Evolutionary conservation across 2,329 filamentous ascomycete species (phyloP).

Genomic region (Ascochyta viciae-villosae): DNA sequence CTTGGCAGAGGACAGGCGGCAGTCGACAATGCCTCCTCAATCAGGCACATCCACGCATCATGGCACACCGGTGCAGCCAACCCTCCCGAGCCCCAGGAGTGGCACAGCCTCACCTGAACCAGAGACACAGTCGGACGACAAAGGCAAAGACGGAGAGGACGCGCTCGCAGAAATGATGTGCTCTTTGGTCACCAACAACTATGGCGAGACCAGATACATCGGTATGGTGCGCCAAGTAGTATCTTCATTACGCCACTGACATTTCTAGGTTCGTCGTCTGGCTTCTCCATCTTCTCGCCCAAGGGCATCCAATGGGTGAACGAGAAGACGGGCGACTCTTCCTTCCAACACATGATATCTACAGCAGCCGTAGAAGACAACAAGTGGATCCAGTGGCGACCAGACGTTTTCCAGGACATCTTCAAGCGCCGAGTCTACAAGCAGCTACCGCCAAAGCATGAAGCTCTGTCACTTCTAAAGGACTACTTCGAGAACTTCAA

Average conservation of each 20-base stretch:
- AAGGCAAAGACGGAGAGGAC: constrained; percentile 80
- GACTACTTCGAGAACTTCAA: constrained; percentile 99
- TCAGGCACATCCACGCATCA: constrained; percentile 32
- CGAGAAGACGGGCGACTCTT: constrained; percentile 92
- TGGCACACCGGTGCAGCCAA: constrained; percentile 55
- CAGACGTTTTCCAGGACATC: constrained; percentile 93
- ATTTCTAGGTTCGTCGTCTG: constrained; percentile 82
- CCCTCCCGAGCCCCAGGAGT: constrained; percentile 59
- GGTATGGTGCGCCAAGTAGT: constrained; percentile 61
- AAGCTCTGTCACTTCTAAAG: constrained; percentile 84
- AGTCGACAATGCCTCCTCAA: constrained; percentile 49
- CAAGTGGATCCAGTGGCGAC: constrained; percentile 97
- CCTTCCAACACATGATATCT: constrained; percentile 94
- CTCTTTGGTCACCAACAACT: constrained; percentile 92
- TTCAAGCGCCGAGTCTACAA: constrained; percentile 87
- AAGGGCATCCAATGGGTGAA: constrained; percentile 99
- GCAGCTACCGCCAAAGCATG: constrained; percentile 81
- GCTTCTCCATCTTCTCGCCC: constrained; percentile 98
- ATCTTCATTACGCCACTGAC: constrained; percentile 22
- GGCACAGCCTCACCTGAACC: constrained; percentile 60
- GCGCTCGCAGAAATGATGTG: constrained; percentile 98
- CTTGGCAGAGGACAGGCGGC: constrained; percentile 41
- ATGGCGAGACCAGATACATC: constrained; percentile 94
- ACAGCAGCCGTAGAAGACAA: constrained; percentile 86
- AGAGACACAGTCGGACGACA: constrained; percentile 52